Evolutionary conservation across 192 early-diverging fungal genomes (phyloP).

Genomic region (Umbelopsis vinacea): DNA sequence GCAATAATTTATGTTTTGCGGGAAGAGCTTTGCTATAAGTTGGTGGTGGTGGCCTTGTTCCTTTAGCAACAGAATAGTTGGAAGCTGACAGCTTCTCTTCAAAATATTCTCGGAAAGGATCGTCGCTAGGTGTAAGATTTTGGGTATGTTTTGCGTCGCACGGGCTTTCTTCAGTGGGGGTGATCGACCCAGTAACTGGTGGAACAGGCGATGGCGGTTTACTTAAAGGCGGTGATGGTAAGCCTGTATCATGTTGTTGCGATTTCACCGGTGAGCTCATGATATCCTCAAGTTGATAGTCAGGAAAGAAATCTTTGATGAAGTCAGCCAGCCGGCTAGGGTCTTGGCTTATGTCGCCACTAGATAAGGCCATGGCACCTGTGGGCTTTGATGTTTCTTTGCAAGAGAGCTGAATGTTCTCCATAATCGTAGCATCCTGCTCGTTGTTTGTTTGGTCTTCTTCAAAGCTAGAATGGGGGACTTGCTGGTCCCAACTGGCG

Average conservation of each 20-base stretch:
- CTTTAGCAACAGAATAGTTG: neutral
- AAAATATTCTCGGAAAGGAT: constrained; percentile 19
- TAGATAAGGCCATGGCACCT: too few relatives aligned
- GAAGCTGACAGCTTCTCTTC: constrained; percentile 3
- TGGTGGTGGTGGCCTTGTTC: neutral
- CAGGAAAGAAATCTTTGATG: constrained; percentile 18
- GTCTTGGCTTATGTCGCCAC: neutral
- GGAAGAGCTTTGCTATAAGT: constrained; percentile 8
- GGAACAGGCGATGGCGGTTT: constrained; percentile 8
- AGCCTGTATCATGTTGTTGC: neutral
- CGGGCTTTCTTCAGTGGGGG: neutral
- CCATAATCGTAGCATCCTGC: constrained; percentile 2
- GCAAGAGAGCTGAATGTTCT: neutral
- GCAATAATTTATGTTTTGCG: constrained; percentile 5
- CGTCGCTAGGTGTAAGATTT: neutral
- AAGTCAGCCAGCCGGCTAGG: neutral
- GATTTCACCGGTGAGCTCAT: neutral
- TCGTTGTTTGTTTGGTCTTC: neutral
- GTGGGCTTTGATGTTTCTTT: neutral
- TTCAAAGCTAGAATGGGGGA: neutral
- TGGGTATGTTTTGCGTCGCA: constrained; percentile 5
- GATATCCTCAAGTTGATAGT: constrained; percentile 6
- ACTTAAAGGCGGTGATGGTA: constrained; percentile 11
- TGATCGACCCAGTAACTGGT: neutral
- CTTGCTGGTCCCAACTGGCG: neutral